Evolutionary conservation across 129 eudicot species (phyloP), one percentile per base, ranked within the genome.

Genomic region (Heracleum sosnowskyi): DNA sequence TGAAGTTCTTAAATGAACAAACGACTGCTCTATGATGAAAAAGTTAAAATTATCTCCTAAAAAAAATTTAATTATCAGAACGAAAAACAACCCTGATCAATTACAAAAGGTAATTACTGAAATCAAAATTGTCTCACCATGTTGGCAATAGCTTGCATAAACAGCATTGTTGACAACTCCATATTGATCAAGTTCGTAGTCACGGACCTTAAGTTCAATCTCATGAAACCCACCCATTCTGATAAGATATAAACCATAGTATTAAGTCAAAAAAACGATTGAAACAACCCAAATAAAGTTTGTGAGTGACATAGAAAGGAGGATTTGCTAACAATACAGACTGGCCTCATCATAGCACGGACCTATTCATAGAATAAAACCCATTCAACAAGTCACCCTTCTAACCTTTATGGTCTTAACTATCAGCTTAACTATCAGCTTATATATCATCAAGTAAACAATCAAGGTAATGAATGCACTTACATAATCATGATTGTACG

Each of bases 161-260:
- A 88, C 46, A 31, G 98, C 92, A 91, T 94, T 89, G 84, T 91
- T 91, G 55, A 94, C 97, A 63, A 94, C 98, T 78, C 97, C 97
- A 72, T 89, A 91, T 60, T 91, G 98, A 86, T 94, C 97, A 83
- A 94, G 78, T 85, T 94, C 98, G 51, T 94, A 91, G 75, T 94
- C 98, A 69, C 98, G 87, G 64, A 94, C 98, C 78, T 82, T 81
- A 18, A 93, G 87, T 87, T 91, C 96, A 34, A 92, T 78, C 29
- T 95, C 96, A 78, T 87, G 90, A 79, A 87, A 95, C 39, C 83
- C 83, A 34, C 79, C 71, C 96, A 90, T 92, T 78, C 99, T 95
- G 96, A 73, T 70, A 87, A 44, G n/a, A 41, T 5, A 72, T 72
- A 73, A 15, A 70, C 75, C 37, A 35, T 5, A 69, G 45, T 2